Evolutionary conservation across 179 eudicot species (phyloP), one percentile per base, ranked within the genome.

Genomic region (Carnegiea gigantea): DNA sequence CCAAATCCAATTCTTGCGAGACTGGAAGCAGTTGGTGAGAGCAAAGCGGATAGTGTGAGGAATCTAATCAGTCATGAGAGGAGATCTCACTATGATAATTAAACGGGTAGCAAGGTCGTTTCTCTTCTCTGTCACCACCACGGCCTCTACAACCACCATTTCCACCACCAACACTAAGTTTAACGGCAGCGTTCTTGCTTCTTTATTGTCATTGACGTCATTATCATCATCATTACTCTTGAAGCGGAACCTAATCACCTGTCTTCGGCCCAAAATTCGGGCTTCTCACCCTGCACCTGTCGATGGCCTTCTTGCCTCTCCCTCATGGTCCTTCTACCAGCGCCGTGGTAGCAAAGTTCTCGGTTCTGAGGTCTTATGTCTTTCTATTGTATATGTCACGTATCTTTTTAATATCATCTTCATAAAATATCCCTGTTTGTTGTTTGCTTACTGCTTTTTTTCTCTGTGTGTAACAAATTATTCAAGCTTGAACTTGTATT

Each of bases 331-430:
- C 82, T 51, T 87, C n/a, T 36, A 15, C 26, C 89, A 87, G 75
- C 86, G 82, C 48, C 88, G 89, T 13, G 89, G 88, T 24, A 84
- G 73, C 78, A 87, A 87, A 83, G 86, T 77, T 43, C 17, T 77
- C 0, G 89, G 89, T 64, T 81, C 89, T 44, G 88, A 87, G 77
- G 89, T 87, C 33, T 43, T 17, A 46, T 60, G 18, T 9, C 44
- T 53, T 26, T 51, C 33, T 14, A 1, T 4, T 60, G 7, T 21
- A 4, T 73, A 2, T 76, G 13, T 23, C 17, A 1, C 3, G 3
- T 17, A 79, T 68, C 14, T 18, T 15, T 54, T 17, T 54, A 0
- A 15, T 14, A 17, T 54, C 62, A 54, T 54, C 14, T 14, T 54
- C n/a, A 54, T 54, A 54, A 15, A 54, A 54, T 18, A 54, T 54